Evolutionary conservation across 805 yeast genomes (phyloP), one percentile per base, ranked within the genome.

Genomic region (Saccharomycopsis selenospora): DNA sequence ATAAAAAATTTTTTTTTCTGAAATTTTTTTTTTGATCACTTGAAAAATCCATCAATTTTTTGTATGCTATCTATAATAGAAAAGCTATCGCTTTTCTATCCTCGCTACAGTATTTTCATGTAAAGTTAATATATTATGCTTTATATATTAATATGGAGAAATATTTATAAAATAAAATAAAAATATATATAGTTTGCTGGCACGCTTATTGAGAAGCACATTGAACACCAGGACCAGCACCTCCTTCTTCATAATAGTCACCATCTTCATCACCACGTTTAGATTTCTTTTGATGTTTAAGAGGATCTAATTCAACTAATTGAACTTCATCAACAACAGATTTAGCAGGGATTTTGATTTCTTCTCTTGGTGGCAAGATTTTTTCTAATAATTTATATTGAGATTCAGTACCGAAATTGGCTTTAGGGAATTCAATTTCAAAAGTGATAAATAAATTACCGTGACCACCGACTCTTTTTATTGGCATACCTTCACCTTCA

Each of bases 401-500:
- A 46, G 80, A 88, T 65, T 85, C 96, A 52, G 75, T 61, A 43
- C 95, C 75, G 64, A 86, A 88, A 62, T 82, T 75, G 47, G 73
- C 67, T 46, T 65, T 63, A 56, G 99, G 99, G 87, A 93, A 93
- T 64, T 85, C 88, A 61, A 93, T 77, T 56, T 79, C 80, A 70
- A 93, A 93, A 64, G 85, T 82, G 58, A 93, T 71, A 60, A 86
- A 79, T 71, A 93, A 75, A 70, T 88, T 80, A 68, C 99, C 99
- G 61, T 66, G 74, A 55, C 89, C 87, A 65, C 95, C 95, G 64
- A 77, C 82, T 69, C 93, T 81, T 69, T 75, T 82, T 56, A 91
- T 72, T 57, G 99, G 99, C 99, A 93, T 93, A 80, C 99, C 99
- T 69, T 91, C 90, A 60, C 82, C 87, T 58, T 84, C 88, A 55